Percentiles rank a stretch among this genome's conserved stretches.
Evolutionary conservation across 2,329 filamentous ascomycete species (phyloP).

Genomic region (Neonectria ditissima): DNA sequence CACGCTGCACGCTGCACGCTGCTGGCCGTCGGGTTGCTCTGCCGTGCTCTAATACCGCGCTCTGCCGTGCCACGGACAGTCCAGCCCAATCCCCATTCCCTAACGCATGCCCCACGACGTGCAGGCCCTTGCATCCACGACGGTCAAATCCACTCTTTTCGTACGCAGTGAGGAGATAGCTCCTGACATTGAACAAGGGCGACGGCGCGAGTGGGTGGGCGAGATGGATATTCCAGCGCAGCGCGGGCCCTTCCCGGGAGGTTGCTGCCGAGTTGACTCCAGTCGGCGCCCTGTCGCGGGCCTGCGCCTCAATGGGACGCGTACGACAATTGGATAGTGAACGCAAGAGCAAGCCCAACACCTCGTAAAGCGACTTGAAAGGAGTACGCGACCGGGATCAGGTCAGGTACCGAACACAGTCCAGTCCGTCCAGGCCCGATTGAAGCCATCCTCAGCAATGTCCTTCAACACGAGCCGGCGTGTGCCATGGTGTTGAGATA

Average conservation of each 20-base stretch:
- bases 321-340: conserved; percentile 28
- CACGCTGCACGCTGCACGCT: background rate
- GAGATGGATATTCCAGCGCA: conserved; percentile 19
- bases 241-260: conserved; percentile 18
- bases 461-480: conserved; percentile 8
- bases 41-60: conserved; percentile 2
- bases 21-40: background rate
- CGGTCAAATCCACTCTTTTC: conserved; percentile 16
- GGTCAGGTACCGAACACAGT: background rate
- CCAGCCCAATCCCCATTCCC: background rate
- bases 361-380: conserved; percentile 26
- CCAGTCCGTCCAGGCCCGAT: conserved; percentile 1
- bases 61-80: background rate
- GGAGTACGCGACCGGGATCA: background rate
- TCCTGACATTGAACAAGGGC: conserved; percentile 23
- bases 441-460: conserved; percentile 15
- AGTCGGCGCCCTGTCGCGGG: conserved; percentile 16
- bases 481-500: conserved; percentile 11
- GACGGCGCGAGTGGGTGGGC: conserved; percentile 26
- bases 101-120: background rate
- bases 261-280: conserved; percentile 12
- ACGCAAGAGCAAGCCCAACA: background rate
- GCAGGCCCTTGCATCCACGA: conserved; percentile 11
- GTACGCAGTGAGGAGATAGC: conserved; percentile 15
- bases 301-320: conserved; percentile 34